Base-by-base conservation (phyloP, 2,329 filamentous ascomycete species). In the Colletotrichum endophyticum region DNA sequence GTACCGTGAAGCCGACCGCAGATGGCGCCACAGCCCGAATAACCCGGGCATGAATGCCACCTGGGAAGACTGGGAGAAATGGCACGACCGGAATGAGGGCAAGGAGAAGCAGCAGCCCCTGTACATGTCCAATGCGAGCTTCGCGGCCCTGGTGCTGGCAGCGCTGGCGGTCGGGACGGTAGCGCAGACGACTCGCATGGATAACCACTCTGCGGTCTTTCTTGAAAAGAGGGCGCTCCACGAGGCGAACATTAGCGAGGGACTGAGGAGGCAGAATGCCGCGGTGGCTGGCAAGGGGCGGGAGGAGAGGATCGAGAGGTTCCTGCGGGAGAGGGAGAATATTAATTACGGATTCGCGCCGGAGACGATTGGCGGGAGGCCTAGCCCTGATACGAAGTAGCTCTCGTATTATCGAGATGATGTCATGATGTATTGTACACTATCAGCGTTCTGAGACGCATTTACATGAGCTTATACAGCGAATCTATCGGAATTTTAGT, bases 1-100 rank as follows among this genome's bases (percentile, higher is more conserved):
- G 4, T 83, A 83, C 70, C 85, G 88, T 53, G 78, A 83, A 4
- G 83, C 85, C 19, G 87, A 91, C 77, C 84, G 82, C 28, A 81
- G 84, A 6, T 93, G 91, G 91, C 87, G 90, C 44, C 80, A 86
- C 16, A 82, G 83, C 39, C 86, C 88, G 0, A 87, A 87, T 28
- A 90, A 85, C 71, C 84, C 91, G 15, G 89, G 89, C 67, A 85
- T 86, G 80, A 99, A 99, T 83, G 97, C 95, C 1, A 99, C 97
- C 0, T 99, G 97, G 97, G 97, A 99, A 83, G 97, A 99, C 84
- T 98, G 96, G 96, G 95, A 98, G 86, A 90, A 89, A 61, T 98
- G 94, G 93, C 91, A 95, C 80, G 88, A 92, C 39, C 84, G 88
- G 84, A 84, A 88, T 81, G 84, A 88, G 66, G 87, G 88, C 79